Conservation (phyloP, 2,329 filamentous ascomycete species). For the Claviceps quebecensis region DNA sequence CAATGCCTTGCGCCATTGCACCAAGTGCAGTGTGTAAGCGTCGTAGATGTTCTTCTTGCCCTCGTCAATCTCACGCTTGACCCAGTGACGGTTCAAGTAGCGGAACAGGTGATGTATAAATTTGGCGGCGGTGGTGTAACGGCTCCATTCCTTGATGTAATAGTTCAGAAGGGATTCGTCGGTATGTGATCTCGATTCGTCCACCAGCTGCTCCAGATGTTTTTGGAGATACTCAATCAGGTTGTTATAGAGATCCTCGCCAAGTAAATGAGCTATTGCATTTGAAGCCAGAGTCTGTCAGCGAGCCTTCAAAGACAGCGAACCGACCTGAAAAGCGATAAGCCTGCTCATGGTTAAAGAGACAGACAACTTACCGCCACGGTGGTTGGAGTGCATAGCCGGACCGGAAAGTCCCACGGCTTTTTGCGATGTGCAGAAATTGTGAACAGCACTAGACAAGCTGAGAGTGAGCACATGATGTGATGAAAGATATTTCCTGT, state of each 20-base stretch:
- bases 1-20: constrained; percentile 87
- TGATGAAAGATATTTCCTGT: neutral
- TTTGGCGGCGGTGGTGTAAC: constrained; percentile 89
- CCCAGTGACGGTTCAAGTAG: constrained; percentile 96
- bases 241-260: constrained; percentile 90
- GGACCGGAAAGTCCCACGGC: constrained; percentile 48
- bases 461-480: constrained; percentile 20
- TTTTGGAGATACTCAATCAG: constrained; percentile 70
- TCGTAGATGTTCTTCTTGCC: constrained; percentile 98
- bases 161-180: constrained; percentile 84
- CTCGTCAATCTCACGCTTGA: constrained; percentile 96
- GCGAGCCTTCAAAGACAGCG: neutral
- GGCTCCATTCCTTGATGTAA: constrained; percentile 93
- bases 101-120: constrained; percentile 96
- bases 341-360: too few relatives aligned
- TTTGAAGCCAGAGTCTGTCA: neutral
- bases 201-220: constrained; percentile 60
- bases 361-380: constrained; percentile 43
- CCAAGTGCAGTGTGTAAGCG: constrained; percentile 91
- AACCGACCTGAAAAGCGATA: neutral
- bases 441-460: constrained; percentile 65
- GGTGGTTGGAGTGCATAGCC: constrained; percentile 25
- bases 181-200: constrained; percentile 61
- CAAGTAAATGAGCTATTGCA: constrained; percentile 67
- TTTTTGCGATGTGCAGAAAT: constrained; percentile 98